Evolutionary conservation across 2,329 filamentous ascomycete species (phyloP).

Genomic region (Alternaria viburni): DNA sequence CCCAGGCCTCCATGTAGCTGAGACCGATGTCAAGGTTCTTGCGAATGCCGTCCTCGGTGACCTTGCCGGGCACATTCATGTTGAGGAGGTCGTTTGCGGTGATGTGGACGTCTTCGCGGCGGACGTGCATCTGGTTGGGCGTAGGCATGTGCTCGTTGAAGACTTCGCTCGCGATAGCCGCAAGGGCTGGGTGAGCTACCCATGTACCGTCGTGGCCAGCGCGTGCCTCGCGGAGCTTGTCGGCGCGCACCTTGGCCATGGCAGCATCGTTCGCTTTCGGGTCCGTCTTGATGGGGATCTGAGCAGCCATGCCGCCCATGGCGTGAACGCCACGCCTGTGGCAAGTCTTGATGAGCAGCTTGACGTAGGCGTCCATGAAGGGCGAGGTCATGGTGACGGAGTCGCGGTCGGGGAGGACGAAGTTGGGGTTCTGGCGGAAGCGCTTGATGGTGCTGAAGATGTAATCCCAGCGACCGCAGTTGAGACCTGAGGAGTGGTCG

Average conservation of each 20-base stretch:
- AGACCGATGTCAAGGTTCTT: slow-evolving; percentile 98
- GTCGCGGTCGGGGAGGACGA: slow-evolving; percentile 89
- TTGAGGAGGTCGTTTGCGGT: slow-evolving; percentile 90
- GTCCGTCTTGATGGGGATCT: slow-evolving; percentile 98
- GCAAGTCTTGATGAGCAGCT: slow-evolving; percentile 97
- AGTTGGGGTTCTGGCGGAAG: slow-evolving; percentile 92
- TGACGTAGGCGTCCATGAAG: slow-evolving; percentile 98
- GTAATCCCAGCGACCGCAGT: slow-evolving; percentile 99
- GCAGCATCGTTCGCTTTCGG: slow-evolving; percentile 88
- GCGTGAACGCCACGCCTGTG: slow-evolving; percentile 96
- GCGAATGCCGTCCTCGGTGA: slow-evolving; percentile 93
- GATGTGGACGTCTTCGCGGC: slow-evolving; percentile 87
- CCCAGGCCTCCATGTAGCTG: slow-evolving; percentile 98
- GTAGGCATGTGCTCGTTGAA: slow-evolving; percentile 99
- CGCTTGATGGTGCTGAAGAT: slow-evolving; percentile 99
- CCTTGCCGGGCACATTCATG: slow-evolving; percentile 92
- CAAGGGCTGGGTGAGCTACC: slow-evolving; percentile 95
- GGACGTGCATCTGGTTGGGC: slow-evolving; percentile 91
- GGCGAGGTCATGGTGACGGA: slow-evolving; percentile 96
- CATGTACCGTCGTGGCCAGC: slow-evolving; percentile 97
- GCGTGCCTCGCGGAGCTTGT: slow-evolving; percentile 94
- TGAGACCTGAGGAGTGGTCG: slow-evolving; percentile 93
- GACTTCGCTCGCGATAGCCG: slow-evolving; percentile 83
- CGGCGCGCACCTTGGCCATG: slow-evolving; percentile 89
- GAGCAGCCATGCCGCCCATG: slow-evolving; percentile 98